Base-by-base conservation (phyloP, 1,284 basidiomycete species). In the Phaffia rhodozyma region DNA sequence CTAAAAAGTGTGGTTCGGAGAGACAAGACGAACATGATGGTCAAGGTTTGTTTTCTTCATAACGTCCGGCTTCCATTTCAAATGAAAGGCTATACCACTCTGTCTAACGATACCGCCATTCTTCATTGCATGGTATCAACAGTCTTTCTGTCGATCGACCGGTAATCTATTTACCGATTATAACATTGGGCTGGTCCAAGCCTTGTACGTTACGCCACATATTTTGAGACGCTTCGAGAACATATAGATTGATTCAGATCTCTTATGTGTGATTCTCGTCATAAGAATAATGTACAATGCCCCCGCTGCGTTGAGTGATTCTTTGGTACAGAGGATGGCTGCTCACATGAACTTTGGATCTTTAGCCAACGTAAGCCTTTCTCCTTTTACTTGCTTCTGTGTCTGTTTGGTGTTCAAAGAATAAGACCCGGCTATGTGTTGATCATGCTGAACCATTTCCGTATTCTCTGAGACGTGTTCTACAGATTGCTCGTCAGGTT, bases 21-120 rank as follows among this genome's bases (percentile, higher is more conserved):
- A 54, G 75, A 78, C 64, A 78, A 78, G 72, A 75, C 75, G 11
- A 75, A 76, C 63, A 77, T 78, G 74, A 72, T 77, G 11, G 74
- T 77, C 67, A 77, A 76, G 67, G 71, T 72, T 53, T 49, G 70
- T 66, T 49, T 18, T 21, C 47, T 38, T 1, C 9, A 38, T 11
- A 48, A 2, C 38, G 13, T 43, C 13, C 38, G 5, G 16, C 13
- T 43, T 43, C 13, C 43, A n/a, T 34, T 16, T 47, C n/a, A 20
- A 21, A 21, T n/a, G 21, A 5, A 3, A 20, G 34, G 29, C 13
- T 29, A n/a, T 6, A 13, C 38, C 18, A 48, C 20, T 21, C 51
- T 47, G 21, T 55, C 29, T 50, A 21, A 43, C 38, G 3, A 20
- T 38, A n/a, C 20, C 3, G 11, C 51, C 32, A 63, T 48, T 23